Conservation (phyloP, 208 protist genomes). For the Crithidia expoeki region DNA sequence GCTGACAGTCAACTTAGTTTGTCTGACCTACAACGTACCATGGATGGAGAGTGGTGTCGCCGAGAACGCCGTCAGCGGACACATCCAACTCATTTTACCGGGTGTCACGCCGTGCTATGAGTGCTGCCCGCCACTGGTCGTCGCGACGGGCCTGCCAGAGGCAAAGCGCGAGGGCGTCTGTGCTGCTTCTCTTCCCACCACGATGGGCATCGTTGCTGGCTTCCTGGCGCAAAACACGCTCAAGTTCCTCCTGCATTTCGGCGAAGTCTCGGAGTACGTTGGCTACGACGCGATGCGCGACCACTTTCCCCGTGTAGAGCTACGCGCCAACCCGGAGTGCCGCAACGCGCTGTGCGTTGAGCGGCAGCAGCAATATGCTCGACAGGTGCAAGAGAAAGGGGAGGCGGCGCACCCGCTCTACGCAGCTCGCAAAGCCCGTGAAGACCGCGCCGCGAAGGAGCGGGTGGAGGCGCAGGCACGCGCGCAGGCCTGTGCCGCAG, state of each 20-base stretch:
- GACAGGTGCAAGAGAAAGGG: slow-evolving; percentile 27
- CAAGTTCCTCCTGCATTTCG: slow-evolving; percentile 95
- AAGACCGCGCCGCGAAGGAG: slow-evolving; percentile 47
- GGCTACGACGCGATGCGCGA: slow-evolving; percentile 96
- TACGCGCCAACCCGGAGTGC: slow-evolving; percentile 94
- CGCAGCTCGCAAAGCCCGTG: slow-evolving; percentile 43
- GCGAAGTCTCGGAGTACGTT: slow-evolving; percentile 92
- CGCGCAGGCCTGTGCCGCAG: slow-evolving; percentile 59
- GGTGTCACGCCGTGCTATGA: slow-evolving; percentile 92
- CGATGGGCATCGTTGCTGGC: slow-evolving; percentile 96
- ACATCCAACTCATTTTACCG: slow-evolving; percentile 96
- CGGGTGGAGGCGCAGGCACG: slow-evolving; percentile 37
- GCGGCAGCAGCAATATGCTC: slow-evolving; percentile 74
- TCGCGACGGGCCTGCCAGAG: slow-evolving; percentile 92
- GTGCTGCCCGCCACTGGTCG: slow-evolving; percentile 94
- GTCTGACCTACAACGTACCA: slow-evolving; percentile 79
- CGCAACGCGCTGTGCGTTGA: slow-evolving; percentile 65
- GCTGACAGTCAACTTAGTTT: slow-evolving; percentile 95
- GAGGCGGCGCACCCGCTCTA: slow-evolving; percentile 71
- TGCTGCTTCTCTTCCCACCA: slow-evolving; percentile 97
- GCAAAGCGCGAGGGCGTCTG: slow-evolving; percentile 96
- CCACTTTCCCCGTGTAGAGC: slow-evolving; percentile 92
- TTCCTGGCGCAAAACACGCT: slow-evolving; percentile 96
- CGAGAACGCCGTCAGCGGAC: slow-evolving; percentile 97
- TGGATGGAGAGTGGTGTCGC: slow-evolving; percentile 98